Conservation (phyloP, 1,284 basidiomycete genomes). For the Sparassis latifolia region DNA sequence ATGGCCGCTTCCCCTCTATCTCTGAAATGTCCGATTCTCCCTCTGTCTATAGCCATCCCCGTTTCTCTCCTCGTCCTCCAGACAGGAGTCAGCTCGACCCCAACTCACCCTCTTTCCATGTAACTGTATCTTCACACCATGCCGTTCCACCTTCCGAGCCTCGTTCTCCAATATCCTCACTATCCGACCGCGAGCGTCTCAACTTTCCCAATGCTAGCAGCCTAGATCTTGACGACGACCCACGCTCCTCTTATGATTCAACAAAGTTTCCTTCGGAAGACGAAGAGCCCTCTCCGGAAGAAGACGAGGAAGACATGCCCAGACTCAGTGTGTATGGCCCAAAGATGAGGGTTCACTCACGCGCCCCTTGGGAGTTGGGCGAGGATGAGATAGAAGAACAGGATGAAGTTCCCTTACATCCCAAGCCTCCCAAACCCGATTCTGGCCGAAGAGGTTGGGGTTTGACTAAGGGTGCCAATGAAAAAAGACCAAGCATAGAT, state of each 20-base stretch:
- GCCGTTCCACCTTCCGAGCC: constrained; percentile 18
- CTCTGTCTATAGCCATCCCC: constrained; percentile 56
- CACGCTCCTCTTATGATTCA: constrained; percentile 33
- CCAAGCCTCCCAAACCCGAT: constrained; percentile 24
- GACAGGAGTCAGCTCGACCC: constrained; percentile 23
- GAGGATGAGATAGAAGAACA: constrained; percentile 39
- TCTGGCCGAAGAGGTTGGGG: constrained; percentile 38
- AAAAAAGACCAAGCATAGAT: constrained; percentile 55
- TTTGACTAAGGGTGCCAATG: constrained; percentile 33
- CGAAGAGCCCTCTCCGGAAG: constrained; percentile 23
- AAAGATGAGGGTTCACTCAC: constrained; percentile 73
- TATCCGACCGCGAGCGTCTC: constrained; percentile 34
- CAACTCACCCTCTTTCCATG: constrained; percentile 22
- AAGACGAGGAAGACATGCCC: constrained; percentile 33
- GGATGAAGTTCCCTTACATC: constrained; percentile 26
- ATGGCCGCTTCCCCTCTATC: constrained; percentile 44
- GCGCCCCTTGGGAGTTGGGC: constrained; percentile 72
- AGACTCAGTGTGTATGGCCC: constrained; percentile 70
- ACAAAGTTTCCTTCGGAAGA: constrained; percentile 24
- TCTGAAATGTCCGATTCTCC: constrained; percentile 59
- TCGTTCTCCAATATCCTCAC: constrained; percentile 23
- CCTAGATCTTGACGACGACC: constrained; percentile 56
- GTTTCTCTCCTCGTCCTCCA: constrained; percentile 43
- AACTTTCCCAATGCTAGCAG: constrained; percentile 46
- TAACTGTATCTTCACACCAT: constrained; percentile 21